Percentiles rank a stretch among this genome's conserved stretches.
Evolutionary conservation across 495 filamentous ascomycete species (phyloP).

Genomic region (Penicillium longicatenatum): DNA sequence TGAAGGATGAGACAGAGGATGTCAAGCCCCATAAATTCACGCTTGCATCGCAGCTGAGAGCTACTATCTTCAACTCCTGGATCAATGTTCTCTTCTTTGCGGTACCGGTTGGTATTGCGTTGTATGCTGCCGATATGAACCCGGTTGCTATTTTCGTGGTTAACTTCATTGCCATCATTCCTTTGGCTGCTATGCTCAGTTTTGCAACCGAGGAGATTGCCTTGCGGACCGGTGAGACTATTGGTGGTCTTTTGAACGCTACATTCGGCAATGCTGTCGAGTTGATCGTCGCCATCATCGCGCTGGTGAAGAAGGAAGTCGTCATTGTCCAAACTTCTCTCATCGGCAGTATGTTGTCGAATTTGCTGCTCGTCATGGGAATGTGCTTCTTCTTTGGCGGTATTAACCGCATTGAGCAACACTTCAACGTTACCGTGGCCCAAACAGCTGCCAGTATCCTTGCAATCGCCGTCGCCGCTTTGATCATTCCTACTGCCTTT

Average conservation of each 20-base stretch:
- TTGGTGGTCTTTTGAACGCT: conserved; percentile 86
- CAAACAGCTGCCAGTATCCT: conserved; percentile 86
- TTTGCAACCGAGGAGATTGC: conserved; percentile 59
- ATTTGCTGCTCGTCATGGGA: conserved; percentile 86
- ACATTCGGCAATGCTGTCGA: conserved; percentile 91
- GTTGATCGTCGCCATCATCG: conserved; percentile 86
- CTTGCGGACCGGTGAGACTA: conserved; percentile 68
- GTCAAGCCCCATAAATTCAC: conserved; percentile 60
- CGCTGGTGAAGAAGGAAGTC: conserved; percentile 69
- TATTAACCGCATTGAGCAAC: conserved; percentile 75
- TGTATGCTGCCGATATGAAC: conserved; percentile 61
- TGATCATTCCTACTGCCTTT: conserved; percentile 92
- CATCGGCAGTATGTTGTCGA: conserved; percentile 88
- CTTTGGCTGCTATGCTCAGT: conserved; percentile 57
- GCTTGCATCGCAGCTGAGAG: conserved; percentile 65
- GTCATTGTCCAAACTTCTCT: conserved; percentile 91
- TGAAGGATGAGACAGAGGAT: conserved; percentile 28
- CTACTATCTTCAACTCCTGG: conserved; percentile 76
- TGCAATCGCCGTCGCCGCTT: conserved; percentile 72
- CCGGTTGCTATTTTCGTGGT: conserved; percentile 72
- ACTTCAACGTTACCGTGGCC: conserved; percentile 92
- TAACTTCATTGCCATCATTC: conserved; percentile 87
- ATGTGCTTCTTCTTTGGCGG: conserved; percentile 95
- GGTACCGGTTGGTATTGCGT: conserved; percentile 73
- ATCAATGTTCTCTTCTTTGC: conserved; percentile 82